phyloP scores from a whole-genome alignment of 441 rosid genomes.

The Pelargonium citronellum region DNA sequence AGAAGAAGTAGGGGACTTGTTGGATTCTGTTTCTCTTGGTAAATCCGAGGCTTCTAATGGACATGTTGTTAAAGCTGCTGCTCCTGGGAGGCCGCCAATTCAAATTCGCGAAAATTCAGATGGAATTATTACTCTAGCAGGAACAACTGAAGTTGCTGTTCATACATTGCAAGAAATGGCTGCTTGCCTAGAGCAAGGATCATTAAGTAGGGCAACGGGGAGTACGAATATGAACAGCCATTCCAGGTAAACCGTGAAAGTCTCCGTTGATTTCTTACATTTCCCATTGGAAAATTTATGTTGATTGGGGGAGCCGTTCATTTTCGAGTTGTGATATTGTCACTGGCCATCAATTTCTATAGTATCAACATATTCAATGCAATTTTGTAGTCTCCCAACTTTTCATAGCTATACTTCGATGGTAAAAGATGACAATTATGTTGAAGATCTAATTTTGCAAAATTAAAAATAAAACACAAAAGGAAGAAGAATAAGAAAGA shows the following conservation, averaged over 20 bases:
- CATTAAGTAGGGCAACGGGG: slow-evolving; percentile 53
- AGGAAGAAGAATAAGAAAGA: no score
- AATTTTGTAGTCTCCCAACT: slow-evolving; percentile 4
- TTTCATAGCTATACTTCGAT: background rate
- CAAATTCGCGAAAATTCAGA: slow-evolving; percentile 66
- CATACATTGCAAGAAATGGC: slow-evolving; percentile 53
- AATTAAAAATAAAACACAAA: no score
- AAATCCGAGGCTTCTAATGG: slow-evolving; percentile 42
- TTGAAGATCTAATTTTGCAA: background rate
- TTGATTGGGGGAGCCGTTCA: background rate
- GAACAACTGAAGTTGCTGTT: slow-evolving; percentile 53
- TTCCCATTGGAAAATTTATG: background rate
- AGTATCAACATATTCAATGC: background rate
- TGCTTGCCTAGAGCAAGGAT: slow-evolving; percentile 58
- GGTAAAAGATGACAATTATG: background rate
- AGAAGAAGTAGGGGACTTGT: slow-evolving; percentile 67
- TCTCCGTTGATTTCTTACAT: slow-evolving; percentile 2
- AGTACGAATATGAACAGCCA: slow-evolving; percentile 61
- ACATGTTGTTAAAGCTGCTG: slow-evolving; percentile 35
- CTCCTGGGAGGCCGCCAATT: slow-evolving; percentile 41
- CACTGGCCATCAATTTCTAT: background rate
- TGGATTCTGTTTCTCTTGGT: slow-evolving; percentile 39
- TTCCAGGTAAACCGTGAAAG: slow-evolving; percentile 39
- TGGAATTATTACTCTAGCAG: slow-evolving; percentile 56
- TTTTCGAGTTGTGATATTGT: no score